Base-by-base conservation (phyloP, 108 stramenopile species). In the Discostella stelligeroides region DNA sequence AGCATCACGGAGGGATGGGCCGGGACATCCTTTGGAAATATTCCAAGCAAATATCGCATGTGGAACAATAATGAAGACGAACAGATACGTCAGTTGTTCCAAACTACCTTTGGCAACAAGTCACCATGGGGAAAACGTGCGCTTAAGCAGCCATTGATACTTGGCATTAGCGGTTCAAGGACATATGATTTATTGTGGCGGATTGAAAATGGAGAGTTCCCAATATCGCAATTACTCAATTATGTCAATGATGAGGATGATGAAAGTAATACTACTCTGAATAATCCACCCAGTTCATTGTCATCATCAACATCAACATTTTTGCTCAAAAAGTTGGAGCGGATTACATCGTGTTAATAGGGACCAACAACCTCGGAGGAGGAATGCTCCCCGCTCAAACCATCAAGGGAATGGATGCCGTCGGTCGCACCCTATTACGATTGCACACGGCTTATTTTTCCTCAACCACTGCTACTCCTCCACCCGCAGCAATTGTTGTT, bases 291-390 rank as follows among this genome's bases (percentile, higher is more conserved):
- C n/a, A n/a, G n/a, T n/a, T n/a, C n/a, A n/a, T n/a, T n/a, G n/a
- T n/a, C n/a, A n/a, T n/a, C n/a, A n/a, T n/a, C n/a, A n/a, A n/a
- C n/a, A n/a, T n/a, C n/a, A n/a, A n/a, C n/a, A n/a, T 57, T 70
- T 29, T 25, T 41, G 21, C 29, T 60, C 7, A 25, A 58, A 40
- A 37, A 43, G 17, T 27, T 76, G 55, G 68, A 69, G 27, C 51
- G 75, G 20, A 76, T 75, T 66, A 81, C 39, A 57, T 84, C 0
- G 68, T 84, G 6, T 50, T 83, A 13, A 83, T 84, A 18, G 84
- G 84, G 24, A 84, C 84, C 5, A 84, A 84, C 64, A 84, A 84
- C 60, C 79, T 84, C 24, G 84, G 84, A 13, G 51, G 29, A 14
- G 84, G 84, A 20, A 76, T 76, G 75, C 45, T 63, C 13, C 80